These are phyloP conservation scores for Viola odorata DNA, from an alignment of 345 rosid species.

Conservation along the genomic window DNA sequence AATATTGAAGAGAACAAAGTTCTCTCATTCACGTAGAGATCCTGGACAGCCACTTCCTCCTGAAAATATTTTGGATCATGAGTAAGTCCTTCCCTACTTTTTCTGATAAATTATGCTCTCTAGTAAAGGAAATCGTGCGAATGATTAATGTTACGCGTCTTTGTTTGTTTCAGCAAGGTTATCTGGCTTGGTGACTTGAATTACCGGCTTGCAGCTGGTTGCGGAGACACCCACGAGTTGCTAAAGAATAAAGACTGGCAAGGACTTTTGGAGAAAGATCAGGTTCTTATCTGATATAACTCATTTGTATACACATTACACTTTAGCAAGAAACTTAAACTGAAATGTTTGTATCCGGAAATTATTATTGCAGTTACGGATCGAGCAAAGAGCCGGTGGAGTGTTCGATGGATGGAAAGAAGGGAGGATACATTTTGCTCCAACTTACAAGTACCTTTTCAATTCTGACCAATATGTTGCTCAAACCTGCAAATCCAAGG, in stretches of 20 bases:
- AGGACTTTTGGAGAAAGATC: constrained; percentile 80
- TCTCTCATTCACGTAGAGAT: constrained; percentile 40
- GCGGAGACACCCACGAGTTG: constrained; percentile 40
- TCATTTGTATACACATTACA: background rate
- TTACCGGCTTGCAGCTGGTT: constrained; percentile 60
- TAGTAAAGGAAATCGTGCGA: too few relatives aligned
- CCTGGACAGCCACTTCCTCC: constrained; percentile 30
- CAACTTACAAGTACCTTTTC: constrained; percentile 75
- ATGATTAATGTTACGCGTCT: background rate
- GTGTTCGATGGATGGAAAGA: constrained; percentile 90
- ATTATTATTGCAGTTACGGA: constrained; percentile 43
- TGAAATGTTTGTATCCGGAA: background rate
- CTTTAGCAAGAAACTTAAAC: background rate
- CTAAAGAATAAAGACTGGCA: constrained; percentile 66
- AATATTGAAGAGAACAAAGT: constrained; percentile 72
- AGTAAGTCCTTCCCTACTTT: constrained; percentile 40
- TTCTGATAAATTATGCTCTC: too few relatives aligned
- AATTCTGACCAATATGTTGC: constrained; percentile 68
- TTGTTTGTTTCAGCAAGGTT: constrained; percentile 44
- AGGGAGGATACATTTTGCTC: constrained; percentile 76
- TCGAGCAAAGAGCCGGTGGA: constrained; percentile 71
- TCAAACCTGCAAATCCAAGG: constrained; percentile 52
- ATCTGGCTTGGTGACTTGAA: constrained; percentile 99
- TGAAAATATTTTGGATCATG: constrained; percentile 64
- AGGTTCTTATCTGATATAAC: constrained; percentile 29